Evolutionary conservation across 495 filamentous ascomycete species (phyloP), one percentile per base, ranked within the genome.

Genomic region (Lasiosphaeria miniovina): DNA sequence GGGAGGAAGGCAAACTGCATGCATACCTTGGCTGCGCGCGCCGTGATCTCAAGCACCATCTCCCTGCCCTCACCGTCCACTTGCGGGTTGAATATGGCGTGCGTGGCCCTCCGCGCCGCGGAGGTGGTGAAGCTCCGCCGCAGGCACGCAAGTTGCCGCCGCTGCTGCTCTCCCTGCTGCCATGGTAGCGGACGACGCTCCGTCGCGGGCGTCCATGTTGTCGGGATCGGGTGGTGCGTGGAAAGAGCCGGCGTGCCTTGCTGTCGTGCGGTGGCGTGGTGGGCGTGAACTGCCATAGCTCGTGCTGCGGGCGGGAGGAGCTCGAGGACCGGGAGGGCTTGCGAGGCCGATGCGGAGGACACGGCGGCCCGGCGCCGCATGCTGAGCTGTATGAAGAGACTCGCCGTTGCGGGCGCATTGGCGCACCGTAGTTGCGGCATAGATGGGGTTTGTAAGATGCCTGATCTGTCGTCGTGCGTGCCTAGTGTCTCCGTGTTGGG

Each of bases 1-100:
- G 32, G 50, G 14, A 35, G 52, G 33, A 4, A 8, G 4, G 6
- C 48, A 38, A 34, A 31, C 43, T 33, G 59, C 46, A 50, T 55
- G 1, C 82, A 59, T 82, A 93, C 91, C 72, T 88, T 84, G 36
- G 89, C 82, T 32, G 94, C 94, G 46, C 92, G 82, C 15, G 86
- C 82, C 2, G 91, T 94, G 55, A 97, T 93, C 54, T 84, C 83
- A 34, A 97, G 79, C 65, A 75, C 77, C 84, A 96, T 90, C 43
- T 87, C 78, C 43, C 91, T 87, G n/a, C 93, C 93, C 46, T 91
- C 83, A 7, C 92, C 89, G 68, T 88, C 86, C 40, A 79, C 78
- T 57, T 84, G 80, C 0, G 88, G 88, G 68, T 93, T 92, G 62
- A 77, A 70, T 31, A 85, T 63, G 36, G 79, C 72, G 11, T 72